Conservation (phyloP, 306 rosid genomes). For the Sicyos baderoa region DNA sequence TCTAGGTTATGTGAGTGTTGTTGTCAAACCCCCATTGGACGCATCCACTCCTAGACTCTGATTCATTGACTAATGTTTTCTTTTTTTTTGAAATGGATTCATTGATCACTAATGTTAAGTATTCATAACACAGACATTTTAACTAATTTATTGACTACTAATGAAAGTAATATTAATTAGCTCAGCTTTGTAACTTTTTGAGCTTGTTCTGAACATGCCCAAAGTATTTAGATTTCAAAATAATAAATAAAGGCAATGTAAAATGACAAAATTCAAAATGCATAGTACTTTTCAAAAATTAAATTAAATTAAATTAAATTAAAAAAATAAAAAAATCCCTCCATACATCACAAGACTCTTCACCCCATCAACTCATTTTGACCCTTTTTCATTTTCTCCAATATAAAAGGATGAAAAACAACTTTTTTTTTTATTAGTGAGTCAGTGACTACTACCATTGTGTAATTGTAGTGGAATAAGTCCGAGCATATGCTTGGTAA, state of each 20-base stretch:
- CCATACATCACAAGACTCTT: background rate
- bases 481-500: background rate
- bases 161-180: too few species aligned
- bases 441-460: background rate
- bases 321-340: background rate
- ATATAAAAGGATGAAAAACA: background rate
- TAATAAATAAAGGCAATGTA: background rate
- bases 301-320: too few species aligned
- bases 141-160: too few species aligned
- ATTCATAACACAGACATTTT: too few species aligned
- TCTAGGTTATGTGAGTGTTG: too few species aligned
- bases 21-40: too few species aligned
- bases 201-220: background rate
- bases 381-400: background rate
- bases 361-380: slow-evolving; percentile 4
- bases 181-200: background rate
- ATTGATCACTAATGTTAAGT: too few species aligned
- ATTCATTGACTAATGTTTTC: too few species aligned
- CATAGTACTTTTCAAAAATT: background rate
- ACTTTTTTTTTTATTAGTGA: background rate
- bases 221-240: background rate
- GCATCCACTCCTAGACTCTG: too few species aligned
- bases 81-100: too few species aligned
- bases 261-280: background rate
- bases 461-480: background rate